phyloP scores from a whole-genome alignment of 345 rosid species.

The Melaleuca alternifolia region DNA sequence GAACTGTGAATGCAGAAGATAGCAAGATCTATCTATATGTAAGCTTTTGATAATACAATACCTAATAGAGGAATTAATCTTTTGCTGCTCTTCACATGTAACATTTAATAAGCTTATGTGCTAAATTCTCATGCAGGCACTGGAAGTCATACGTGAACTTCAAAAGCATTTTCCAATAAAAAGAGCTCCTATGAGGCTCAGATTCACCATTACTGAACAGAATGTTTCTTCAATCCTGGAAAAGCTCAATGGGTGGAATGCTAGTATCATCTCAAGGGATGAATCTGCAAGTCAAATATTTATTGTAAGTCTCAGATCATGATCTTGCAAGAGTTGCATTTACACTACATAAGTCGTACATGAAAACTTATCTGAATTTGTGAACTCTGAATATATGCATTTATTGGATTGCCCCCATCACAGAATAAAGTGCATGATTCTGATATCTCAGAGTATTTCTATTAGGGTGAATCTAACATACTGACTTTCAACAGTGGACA shows the following conservation, averaged over 20 bases:
- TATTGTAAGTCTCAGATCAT: conserved; percentile 39
- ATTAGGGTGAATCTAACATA: neutral
- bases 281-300: conserved; percentile 56
- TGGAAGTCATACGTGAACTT: conserved; percentile 89
- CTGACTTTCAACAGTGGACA: neutral
- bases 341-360: neutral
- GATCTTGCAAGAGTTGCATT: neutral
- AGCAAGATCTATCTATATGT: neutral
- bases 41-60: neutral
- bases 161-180: conserved; percentile 90
- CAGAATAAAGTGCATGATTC: neutral
- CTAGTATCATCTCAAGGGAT: conserved; percentile 62
- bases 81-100: neutral
- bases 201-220: conserved; percentile 40
- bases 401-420: neutral
- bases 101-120: neutral
- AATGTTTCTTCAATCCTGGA: conserved; percentile 40
- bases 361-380: neutral
- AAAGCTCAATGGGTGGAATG: conserved; percentile 55
- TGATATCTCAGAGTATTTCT: neutral
- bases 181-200: conserved; percentile 86
- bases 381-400: neutral
- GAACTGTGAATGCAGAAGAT: neutral
- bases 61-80: neutral
- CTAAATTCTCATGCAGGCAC: conserved; percentile 38